Evolutionary conservation across 345 rosid species (phyloP).

Genomic region (Hypericum perforatum): DNA sequence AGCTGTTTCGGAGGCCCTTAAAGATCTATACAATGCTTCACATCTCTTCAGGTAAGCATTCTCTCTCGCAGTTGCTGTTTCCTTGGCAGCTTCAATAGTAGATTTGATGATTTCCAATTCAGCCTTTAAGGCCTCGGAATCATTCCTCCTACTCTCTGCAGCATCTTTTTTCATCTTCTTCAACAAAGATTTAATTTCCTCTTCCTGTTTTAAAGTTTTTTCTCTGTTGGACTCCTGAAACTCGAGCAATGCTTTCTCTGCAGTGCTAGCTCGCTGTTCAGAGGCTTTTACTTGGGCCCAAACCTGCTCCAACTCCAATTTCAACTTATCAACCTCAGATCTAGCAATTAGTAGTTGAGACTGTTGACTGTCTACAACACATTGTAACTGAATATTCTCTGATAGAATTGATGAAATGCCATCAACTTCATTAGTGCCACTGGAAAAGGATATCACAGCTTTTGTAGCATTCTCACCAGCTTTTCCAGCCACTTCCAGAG

Average conservation of each 20-base stretch:
- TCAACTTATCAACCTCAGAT: slow-evolving; percentile 29
- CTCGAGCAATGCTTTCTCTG: slow-evolving; percentile 35
- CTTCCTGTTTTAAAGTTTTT: slow-evolving; percentile 20
- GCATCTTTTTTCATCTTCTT: slow-evolving; percentile 35
- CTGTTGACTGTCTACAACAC: slow-evolving; percentile 25
- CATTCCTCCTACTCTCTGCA: slow-evolving; percentile 17
- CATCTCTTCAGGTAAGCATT: slow-evolving; percentile 27
- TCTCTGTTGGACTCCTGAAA: slow-evolving; percentile 29
- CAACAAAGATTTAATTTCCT: slow-evolving; percentile 21
- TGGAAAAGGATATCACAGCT: slow-evolving; percentile 19
- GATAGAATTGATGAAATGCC: slow-evolving; percentile 26
- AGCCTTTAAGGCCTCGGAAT: slow-evolving; percentile 25
- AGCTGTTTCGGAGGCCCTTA: slow-evolving; percentile 32
- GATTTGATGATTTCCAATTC: slow-evolving; percentile 31
- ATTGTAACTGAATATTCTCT: slow-evolving; percentile 23
- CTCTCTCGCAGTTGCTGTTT: slow-evolving; percentile 21
- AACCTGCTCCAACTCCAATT: slow-evolving; percentile 28
- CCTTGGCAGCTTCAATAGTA: slow-evolving; percentile 29
- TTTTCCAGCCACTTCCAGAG: slow-evolving; percentile 28
- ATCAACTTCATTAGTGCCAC: slow-evolving; percentile 18
- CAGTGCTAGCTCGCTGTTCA: slow-evolving; percentile 24
- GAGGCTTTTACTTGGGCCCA: slow-evolving; percentile 20
- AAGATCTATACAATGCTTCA: slow-evolving; percentile 34
- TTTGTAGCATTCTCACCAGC: slow-evolving; percentile 26
- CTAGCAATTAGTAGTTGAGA: slow-evolving; percentile 23